A percentile compares a stretch with the other conserved stretches of the same genome.
Conservation (phyloP, 2,329 filamentous ascomycete species). For the Trichophyton mentagrophytes region DNA sequence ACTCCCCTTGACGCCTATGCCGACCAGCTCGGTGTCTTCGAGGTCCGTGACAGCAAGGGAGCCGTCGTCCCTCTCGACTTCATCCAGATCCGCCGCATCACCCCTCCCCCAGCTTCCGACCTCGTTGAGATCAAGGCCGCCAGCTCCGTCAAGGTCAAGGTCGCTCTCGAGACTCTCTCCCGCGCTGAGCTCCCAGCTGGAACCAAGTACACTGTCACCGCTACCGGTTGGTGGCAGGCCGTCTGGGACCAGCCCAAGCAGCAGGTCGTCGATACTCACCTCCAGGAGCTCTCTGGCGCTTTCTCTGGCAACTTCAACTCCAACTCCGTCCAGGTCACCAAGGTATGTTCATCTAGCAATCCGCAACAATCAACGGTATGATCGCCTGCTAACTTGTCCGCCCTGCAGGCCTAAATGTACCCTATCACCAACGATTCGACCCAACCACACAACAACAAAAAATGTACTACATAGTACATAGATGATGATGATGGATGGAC, state of each 20-base stretch:
- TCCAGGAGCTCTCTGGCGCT: slow-evolving; percentile 14
- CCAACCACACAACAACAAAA: not conserved
- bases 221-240: slow-evolving; percentile 26
- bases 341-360: not conserved
- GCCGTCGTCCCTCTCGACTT: slow-evolving; percentile 18
- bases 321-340: slow-evolving; percentile 11
- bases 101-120: slow-evolving; percentile 21
- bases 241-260: slow-evolving; percentile 20
- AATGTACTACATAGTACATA: not conserved
- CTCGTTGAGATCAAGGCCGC: slow-evolving; percentile 22
- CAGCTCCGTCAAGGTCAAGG: slow-evolving; percentile 14
- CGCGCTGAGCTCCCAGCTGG: slow-evolving; percentile 19
- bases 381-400: not conserved
- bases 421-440: not conserved
- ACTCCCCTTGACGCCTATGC: slow-evolving; percentile 26
- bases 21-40: slow-evolving; percentile 21
- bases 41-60: slow-evolving; percentile 17
- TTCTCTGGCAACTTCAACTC: slow-evolving; percentile 18
- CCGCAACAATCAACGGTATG: not conserved
- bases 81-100: slow-evolving; percentile 24
- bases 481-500: not conserved
- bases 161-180: slow-evolving; percentile 20
- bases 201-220: slow-evolving; percentile 22
- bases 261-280: slow-evolving; percentile 16
- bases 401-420: not conserved